phyloP scores from a whole-genome alignment of 495 filamentous ascomycete species.

The Hypoxylon crocopeplum region DNA sequence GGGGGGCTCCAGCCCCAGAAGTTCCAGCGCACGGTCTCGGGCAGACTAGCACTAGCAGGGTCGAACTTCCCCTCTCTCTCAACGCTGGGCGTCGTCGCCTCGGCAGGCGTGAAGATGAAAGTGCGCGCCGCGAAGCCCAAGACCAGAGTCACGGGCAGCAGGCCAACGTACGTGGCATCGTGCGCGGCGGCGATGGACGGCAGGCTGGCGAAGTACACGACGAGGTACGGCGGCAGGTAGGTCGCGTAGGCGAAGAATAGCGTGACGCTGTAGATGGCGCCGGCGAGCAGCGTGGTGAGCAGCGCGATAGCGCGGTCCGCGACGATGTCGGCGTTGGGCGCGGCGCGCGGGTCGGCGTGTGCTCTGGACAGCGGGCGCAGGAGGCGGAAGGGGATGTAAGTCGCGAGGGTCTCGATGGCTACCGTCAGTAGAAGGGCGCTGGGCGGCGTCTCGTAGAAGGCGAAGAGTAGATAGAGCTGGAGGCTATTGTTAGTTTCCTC shows the following conservation, averaged over 20 bases:
- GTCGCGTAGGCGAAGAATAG: slow-evolving; percentile 68
- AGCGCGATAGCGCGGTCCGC: slow-evolving; percentile 67
- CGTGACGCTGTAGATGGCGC: slow-evolving; percentile 70
- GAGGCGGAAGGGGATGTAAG: slow-evolving; percentile 72
- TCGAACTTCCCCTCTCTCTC: slow-evolving; percentile 50
- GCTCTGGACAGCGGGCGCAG: slow-evolving; percentile 68
- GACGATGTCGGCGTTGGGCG: slow-evolving; percentile 73
- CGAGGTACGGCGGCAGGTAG: slow-evolving; percentile 70
- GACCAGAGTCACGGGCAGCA: slow-evolving; percentile 61
- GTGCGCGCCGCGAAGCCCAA: slow-evolving; percentile 71
- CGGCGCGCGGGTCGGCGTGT: slow-evolving; percentile 63
- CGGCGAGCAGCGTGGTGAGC: slow-evolving; percentile 68
- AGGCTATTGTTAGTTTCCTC: slow-evolving; percentile 22
- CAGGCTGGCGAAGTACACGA: slow-evolving; percentile 72
- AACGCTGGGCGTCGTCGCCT: slow-evolving; percentile 52
- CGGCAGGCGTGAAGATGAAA: slow-evolving; percentile 78
- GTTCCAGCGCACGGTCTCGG: slow-evolving; percentile 67
- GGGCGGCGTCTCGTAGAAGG: slow-evolving; percentile 73
- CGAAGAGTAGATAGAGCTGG: slow-evolving; percentile 68
- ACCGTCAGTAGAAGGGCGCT: slow-evolving; percentile 63
- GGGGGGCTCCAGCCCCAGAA: slow-evolving; percentile 66
- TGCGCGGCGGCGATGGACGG: slow-evolving; percentile 68
- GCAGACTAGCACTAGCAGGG: slow-evolving; percentile 58
- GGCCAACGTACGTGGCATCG: slow-evolving; percentile 59
- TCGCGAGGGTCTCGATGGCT: slow-evolving; percentile 68